These are phyloP conservation scores for Ganoderma lucidum DNA, from an alignment of 1,284 basidiomycete species.

Conservation along the genomic window DNA sequence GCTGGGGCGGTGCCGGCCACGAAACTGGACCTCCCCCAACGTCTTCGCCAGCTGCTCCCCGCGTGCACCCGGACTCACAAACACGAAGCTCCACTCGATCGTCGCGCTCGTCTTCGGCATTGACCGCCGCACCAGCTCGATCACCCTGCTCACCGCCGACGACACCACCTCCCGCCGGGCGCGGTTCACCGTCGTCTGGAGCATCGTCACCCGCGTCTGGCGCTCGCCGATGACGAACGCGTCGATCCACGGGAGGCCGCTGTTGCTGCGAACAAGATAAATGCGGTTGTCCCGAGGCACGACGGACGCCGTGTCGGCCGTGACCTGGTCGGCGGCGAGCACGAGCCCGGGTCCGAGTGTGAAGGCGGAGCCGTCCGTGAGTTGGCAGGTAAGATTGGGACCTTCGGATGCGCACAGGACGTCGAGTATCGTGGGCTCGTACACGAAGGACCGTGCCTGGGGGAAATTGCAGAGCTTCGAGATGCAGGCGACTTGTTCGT, in stretches of 20 bases:
- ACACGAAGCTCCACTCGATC: neutral
- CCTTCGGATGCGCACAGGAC: neutral
- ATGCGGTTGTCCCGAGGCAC: neutral
- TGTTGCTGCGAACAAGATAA: neutral
- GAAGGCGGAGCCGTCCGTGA: neutral
- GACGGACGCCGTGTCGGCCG: neutral
- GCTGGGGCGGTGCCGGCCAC: neutral
- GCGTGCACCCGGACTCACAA: neutral
- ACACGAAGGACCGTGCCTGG: neutral
- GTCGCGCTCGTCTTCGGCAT: neutral
- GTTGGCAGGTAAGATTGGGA: neutral
- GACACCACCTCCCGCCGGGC: neutral
- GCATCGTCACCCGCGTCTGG: neutral
- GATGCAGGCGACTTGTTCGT: neutral
- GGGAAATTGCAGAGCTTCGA: neutral
- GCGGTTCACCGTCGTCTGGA: neutral
- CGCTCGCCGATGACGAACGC: neutral
- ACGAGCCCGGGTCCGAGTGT: neutral
- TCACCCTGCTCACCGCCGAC: neutral
- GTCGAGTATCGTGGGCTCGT: neutral
- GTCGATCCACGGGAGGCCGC: neutral
- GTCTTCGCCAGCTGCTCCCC: conserved; percentile 1
- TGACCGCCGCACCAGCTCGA: neutral
- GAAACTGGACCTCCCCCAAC: neutral
- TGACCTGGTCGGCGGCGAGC: neutral